These are phyloP conservation scores for Dentipellis fragilis DNA, from an alignment of 768 basidiomycete genomes.

Conservation along the genomic window DNA sequence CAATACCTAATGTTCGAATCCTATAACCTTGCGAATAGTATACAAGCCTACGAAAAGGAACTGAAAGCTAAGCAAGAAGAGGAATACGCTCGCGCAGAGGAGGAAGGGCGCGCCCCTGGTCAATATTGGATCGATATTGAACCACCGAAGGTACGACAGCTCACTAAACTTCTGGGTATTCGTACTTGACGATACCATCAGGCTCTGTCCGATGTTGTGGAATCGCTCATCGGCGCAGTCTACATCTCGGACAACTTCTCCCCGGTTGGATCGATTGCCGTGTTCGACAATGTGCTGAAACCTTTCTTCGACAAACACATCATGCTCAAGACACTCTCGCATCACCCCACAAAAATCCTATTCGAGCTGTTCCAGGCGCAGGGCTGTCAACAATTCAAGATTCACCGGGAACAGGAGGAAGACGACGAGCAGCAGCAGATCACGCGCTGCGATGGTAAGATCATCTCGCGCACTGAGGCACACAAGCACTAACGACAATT, in stretches of 20 bases:
- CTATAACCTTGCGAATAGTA: slow-evolving; percentile 35
- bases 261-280: slow-evolving; percentile 44
- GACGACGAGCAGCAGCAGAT: slow-evolving; percentile 32
- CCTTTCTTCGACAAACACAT: slow-evolving; percentile 77
- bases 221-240: slow-evolving; percentile 70
- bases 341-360: slow-evolving; percentile 69
- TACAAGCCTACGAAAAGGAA: slow-evolving; percentile 42
- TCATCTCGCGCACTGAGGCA: neutral
- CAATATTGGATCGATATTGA: slow-evolving; percentile 76
- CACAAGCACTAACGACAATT: neutral
- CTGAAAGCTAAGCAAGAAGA: slow-evolving; percentile 35
- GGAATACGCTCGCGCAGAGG: slow-evolving; percentile 36
- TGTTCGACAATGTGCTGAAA: slow-evolving; percentile 60
- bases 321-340: slow-evolving; percentile 59
- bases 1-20: slow-evolving; percentile 52
- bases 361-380: slow-evolving; percentile 65
- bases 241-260: slow-evolving; percentile 70
- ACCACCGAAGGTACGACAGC: slow-evolving; percentile 58
- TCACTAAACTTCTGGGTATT: neutral
- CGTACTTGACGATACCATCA: slow-evolving; percentile 19
- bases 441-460: slow-evolving; percentile 45
- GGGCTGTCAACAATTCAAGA: slow-evolving; percentile 57
- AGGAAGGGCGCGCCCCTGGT: slow-evolving; percentile 42
- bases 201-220: slow-evolving; percentile 73
- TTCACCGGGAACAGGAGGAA: slow-evolving; percentile 20